A percentile compares a stretch with the other conserved stretches of the same genome.
Evolutionary conservation across 208 protist species (phyloP).

Genomic region (Strigomonas culicis): DNA sequence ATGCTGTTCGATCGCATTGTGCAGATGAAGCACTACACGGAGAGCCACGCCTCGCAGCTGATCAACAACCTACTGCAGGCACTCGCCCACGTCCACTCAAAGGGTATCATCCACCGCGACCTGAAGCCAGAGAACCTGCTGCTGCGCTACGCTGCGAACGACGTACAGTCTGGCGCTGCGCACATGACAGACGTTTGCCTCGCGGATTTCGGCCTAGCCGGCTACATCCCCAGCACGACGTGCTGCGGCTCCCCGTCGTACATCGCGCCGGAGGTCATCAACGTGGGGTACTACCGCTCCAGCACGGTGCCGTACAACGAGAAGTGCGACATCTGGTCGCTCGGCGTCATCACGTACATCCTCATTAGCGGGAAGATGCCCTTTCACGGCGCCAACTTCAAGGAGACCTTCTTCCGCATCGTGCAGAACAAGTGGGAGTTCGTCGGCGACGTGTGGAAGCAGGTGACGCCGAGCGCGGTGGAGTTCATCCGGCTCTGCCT

Average conservation of each 20-base stretch:
- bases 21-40: slow-evolving; percentile 95
- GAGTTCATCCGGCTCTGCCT: slow-evolving; percentile 68
- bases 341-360: slow-evolving; percentile 83
- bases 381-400: slow-evolving; percentile 55
- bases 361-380: slow-evolving; percentile 75
- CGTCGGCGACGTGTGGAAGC: slow-evolving; percentile 41
- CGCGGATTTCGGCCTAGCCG: slow-evolving; percentile 97
- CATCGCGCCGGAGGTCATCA: slow-evolving; percentile 83
- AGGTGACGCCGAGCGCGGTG: slow-evolving; percentile 38
- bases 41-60: slow-evolving; percentile 95
- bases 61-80: slow-evolving; percentile 95
- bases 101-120: slow-evolving; percentile 98
- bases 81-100: slow-evolving; percentile 94
- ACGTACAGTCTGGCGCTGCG: slow-evolving; percentile 19
- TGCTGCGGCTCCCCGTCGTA: slow-evolving; percentile 82
- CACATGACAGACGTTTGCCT: slow-evolving; percentile 91
- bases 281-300: slow-evolving; percentile 51
- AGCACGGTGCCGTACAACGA: slow-evolving; percentile 50
- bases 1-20: slow-evolving; percentile 98
- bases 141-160: slow-evolving; percentile 92
- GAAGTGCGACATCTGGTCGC: slow-evolving; percentile 85
- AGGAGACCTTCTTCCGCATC: slow-evolving; percentile 63
- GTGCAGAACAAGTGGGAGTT: slow-evolving; percentile 61
- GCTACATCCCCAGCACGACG: slow-evolving; percentile 44
- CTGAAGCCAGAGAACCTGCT: slow-evolving; percentile 99